phyloP scores from a whole-genome alignment of 2,329 filamentous ascomycete genomes.

The Reticulascus tulasneorum region DNA sequence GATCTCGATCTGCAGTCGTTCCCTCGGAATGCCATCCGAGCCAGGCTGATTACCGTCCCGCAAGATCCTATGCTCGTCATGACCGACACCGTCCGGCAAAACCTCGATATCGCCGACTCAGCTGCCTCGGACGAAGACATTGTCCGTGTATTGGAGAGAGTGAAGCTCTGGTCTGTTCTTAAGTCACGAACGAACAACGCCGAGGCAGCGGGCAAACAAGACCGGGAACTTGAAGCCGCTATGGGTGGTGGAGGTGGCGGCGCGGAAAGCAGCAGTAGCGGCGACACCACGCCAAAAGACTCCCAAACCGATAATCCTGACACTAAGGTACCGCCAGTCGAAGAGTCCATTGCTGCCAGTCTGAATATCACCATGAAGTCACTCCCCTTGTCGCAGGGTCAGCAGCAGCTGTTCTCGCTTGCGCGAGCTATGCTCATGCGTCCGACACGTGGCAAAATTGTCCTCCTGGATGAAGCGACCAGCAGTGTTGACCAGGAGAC shows the following conservation, averaged over 20 bases:
- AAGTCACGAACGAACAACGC: no score
- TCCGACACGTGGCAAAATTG: slow-evolving; percentile 19
- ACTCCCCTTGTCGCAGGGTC: slow-evolving; percentile 26
- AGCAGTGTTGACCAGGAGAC: slow-evolving; percentile 26
- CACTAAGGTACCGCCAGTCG: background rate
- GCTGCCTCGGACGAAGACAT: slow-evolving; percentile 17
- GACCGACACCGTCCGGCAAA: slow-evolving; percentile 10
- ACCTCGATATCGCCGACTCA: slow-evolving; percentile 17
- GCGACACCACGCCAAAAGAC: background rate
- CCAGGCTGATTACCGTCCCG: slow-evolving; percentile 13
- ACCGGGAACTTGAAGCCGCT: no score
- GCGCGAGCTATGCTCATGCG: slow-evolving; percentile 24
- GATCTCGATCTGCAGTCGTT: slow-evolving; percentile 8
- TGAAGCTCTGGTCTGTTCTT: slow-evolving; percentile 9
- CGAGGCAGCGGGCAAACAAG: no score
- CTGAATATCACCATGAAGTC: slow-evolving; percentile 17
- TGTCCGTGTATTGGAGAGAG: slow-evolving; percentile 4
- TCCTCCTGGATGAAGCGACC: slow-evolving; percentile 28
- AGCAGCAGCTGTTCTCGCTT: slow-evolving; percentile 26
- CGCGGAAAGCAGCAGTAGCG: background rate
- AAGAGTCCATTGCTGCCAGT: background rate
- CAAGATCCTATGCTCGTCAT: slow-evolving; percentile 16
- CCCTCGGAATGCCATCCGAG: slow-evolving; percentile 11
- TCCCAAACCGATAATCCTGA: background rate
- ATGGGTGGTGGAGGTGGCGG: slow-evolving; percentile 10